Base-by-base conservation (phyloP, 2,329 filamentous ascomycete genomes). In the Graphiopsis chlorocephala region DNA sequence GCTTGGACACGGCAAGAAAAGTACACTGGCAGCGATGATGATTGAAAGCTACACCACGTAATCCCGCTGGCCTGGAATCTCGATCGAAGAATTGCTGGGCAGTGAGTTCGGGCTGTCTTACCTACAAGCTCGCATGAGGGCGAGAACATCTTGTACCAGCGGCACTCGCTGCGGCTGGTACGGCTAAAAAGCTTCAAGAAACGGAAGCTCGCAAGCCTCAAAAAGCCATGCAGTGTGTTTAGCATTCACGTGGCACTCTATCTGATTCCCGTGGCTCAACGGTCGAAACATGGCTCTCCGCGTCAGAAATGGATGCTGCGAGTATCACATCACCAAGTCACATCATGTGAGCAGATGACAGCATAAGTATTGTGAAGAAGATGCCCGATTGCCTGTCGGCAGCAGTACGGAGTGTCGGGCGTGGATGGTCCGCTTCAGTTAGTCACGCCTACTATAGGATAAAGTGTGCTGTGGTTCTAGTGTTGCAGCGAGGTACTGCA, bases 201-300 rank as follows among this genome's bases (percentile, higher is more conserved):
- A 45, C 38, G 38, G 38, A 20, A 56, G 20, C 29, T 29, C 29
- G 28, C 53, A 56, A 35, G 53, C 52, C 52, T 20, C 29, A 11
- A 8, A 2, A 35, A 29, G 52, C 29, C 20, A 35, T 26, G n/a
- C 31, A 28, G 31, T 12, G 20, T 10, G 31, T 23, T 56, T 26
- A 56, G 20, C 53, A 38, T 58, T 58, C 55, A 28, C 55, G 55
- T 58, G 31, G 60, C 48, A 62, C 60, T 55, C 23, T 62, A 62
- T 45, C 31, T 62, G 48, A 11, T 55, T 33, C 48, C 23, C 48
- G 28, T 45, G 60, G 60, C 60, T 53, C 38, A 52, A 55, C 60
- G 47, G 47, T 12, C 50, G 48, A 62, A 62, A 62, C 60, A 50
- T 55, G 20, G 23, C 48, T 14, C 48, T 62, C 60, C 60, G 60